phyloP scores from a whole-genome alignment of 352 stramenopile species.

The Lagenidium sp. region DNA sequence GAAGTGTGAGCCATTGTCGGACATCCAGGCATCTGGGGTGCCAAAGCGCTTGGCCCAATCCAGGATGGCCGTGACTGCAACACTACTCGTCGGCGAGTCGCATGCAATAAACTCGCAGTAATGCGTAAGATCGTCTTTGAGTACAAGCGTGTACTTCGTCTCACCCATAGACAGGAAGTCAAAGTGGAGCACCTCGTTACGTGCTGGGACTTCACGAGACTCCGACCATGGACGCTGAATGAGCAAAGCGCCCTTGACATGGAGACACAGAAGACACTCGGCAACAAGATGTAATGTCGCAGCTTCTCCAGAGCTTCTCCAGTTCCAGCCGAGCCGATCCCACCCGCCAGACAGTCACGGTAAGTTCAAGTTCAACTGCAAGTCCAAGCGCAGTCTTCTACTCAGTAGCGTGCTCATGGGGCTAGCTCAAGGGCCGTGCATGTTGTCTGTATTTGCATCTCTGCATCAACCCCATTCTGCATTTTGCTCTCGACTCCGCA shows the following conservation, averaged over 20 bases:
- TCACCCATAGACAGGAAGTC: conserved; percentile 13
- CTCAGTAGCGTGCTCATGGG: too few species aligned
- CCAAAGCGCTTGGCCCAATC: conserved; percentile 26
- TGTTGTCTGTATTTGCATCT: not conserved
- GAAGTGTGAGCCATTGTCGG: conserved; percentile 17
- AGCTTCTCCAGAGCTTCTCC: too few species aligned
- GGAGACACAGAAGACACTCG: too few species aligned
- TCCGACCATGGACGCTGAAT: too few species aligned
- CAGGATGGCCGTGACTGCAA: conserved; percentile 1
- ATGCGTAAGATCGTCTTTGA: conserved; percentile 5
- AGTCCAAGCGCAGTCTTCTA: too few species aligned
- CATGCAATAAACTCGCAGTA: conserved; percentile 5
- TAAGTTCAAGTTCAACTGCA: too few species aligned
- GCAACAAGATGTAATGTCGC: conserved; percentile 6
- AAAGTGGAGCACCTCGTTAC: conserved; percentile 18
- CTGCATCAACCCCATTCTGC: not conserved
- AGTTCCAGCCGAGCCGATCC: too few species aligned
- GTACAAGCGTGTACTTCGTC: conserved; percentile 2
- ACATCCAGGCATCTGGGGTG: conserved; percentile 14
- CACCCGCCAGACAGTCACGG: too few species aligned
- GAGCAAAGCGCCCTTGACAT: too few species aligned
- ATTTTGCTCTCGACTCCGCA: not conserved
- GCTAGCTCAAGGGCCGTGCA: not conserved
- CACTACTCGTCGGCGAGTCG: not conserved
- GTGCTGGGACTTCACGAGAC: too few species aligned